Conservation (phyloP, 1,284 basidiomycete genomes). For the Blastosporella zonata region DNA sequence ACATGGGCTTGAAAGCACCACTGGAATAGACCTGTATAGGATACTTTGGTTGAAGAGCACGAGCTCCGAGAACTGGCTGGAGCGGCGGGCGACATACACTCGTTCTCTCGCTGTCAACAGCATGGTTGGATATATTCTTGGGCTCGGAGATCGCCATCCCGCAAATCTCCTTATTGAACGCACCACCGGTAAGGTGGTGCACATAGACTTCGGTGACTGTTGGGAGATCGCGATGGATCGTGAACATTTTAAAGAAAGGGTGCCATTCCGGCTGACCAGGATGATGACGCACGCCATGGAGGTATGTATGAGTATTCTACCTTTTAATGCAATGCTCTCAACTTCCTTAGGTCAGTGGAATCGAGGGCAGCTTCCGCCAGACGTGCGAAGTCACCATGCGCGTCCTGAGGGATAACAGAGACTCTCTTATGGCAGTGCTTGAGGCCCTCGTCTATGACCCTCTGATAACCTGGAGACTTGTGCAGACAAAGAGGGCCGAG, state of each 20-base stretch:
- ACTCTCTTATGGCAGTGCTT: constrained; percentile 95
- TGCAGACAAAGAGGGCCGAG: constrained; percentile 68
- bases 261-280: constrained; percentile 95
- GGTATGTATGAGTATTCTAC: constrained; percentile 43
- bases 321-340: constrained; percentile 6
- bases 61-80: constrained; percentile 97
- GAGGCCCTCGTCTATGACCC: constrained; percentile 96
- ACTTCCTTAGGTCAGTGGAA: constrained; percentile 80
- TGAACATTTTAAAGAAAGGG: constrained; percentile 98
- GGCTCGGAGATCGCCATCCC: constrained; percentile 96
- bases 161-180: constrained; percentile 94
- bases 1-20: constrained; percentile 97
- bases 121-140: constrained; percentile 98
- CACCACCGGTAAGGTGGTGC: constrained; percentile 90
- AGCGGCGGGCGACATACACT: constrained; percentile 93
- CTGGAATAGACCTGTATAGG: constrained; percentile 97
- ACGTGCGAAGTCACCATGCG: constrained; percentile 98
- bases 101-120: constrained; percentile 92
- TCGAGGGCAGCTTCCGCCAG: constrained; percentile 94
- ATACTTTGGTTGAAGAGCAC: constrained; percentile 95
- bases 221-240: constrained; percentile 94
- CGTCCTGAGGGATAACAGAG: constrained; percentile 94
- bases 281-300: constrained; percentile 99
- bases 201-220: constrained; percentile 97
- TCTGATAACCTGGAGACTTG: constrained; percentile 82